phyloP scores from a whole-genome alignment of 2,329 filamentous ascomycete genomes.

The Aspergillus quadrilineatus region DNA sequence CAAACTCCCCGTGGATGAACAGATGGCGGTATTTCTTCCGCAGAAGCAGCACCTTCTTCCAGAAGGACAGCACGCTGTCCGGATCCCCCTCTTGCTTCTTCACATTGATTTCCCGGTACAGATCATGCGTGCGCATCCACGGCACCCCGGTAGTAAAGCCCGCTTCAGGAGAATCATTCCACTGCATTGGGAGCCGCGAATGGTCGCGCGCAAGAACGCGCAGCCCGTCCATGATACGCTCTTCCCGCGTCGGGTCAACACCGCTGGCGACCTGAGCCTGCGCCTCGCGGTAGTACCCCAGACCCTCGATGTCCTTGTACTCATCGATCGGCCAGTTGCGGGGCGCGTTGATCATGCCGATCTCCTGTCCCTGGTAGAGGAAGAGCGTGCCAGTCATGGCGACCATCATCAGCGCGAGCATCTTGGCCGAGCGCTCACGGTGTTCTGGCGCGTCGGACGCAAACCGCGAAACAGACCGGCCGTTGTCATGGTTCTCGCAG shows the following conservation, averaged over 20 bases:
- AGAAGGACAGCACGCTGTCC: constrained; percentile 58
- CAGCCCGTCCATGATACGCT: constrained; percentile 40
- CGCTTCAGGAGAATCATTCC: constrained; percentile 54
- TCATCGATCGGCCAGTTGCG: constrained; percentile 59
- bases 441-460: constrained; percentile 49
- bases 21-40: constrained; percentile 48
- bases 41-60: constrained; percentile 53
- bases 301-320: constrained; percentile 64
- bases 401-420: constrained; percentile 58
- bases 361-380: constrained; percentile 67
- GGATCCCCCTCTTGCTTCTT: constrained; percentile 50
- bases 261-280: constrained; percentile 47
- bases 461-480: constrained; percentile 57
- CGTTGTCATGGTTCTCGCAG: constrained; percentile 65
- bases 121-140: constrained; percentile 69
- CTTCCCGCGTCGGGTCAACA: constrained; percentile 48
- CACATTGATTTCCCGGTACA: constrained; percentile 43
- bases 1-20: no score
- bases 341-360: constrained; percentile 65
- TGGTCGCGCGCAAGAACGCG: constrained; percentile 66
- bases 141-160: constrained; percentile 63
- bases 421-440: constrained; percentile 55
- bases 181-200: constrained; percentile 69
- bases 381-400: constrained; percentile 62
- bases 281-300: not conserved